These are phyloP conservation scores for Apiotrichum sp. DNA, from an alignment of 1,284 basidiomycete genomes.

Conservation along the genomic window DNA sequence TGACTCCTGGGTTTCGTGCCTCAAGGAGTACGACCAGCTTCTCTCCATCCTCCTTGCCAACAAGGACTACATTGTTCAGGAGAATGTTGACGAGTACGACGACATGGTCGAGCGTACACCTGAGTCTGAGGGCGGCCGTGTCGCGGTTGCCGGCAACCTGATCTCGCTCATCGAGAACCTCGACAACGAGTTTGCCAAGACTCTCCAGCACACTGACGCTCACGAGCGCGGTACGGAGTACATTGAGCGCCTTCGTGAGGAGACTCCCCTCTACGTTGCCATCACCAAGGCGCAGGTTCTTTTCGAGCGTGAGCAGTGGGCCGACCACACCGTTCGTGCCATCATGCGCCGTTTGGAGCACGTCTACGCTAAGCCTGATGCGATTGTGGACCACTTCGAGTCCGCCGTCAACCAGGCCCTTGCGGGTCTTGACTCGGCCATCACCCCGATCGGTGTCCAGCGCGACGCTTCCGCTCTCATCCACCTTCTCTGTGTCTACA, in stretches of 20 bases:
- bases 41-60: conserved; percentile 62
- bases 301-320: conserved; percentile 72
- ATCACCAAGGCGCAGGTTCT: conserved; percentile 87
- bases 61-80: conserved; percentile 71
- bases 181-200: conserved; percentile 98
- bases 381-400: conserved; percentile 88
- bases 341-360: conserved; percentile 95
- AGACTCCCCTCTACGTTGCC: conserved; percentile 87
- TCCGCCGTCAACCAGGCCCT: conserved; percentile 51
- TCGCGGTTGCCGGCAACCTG: conserved; percentile 73
- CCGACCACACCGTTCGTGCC: conserved; percentile 76
- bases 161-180: conserved; percentile 93
- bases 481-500: conserved; percentile 80
- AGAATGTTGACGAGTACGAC: conserved; percentile 88
- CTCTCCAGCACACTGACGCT: conserved; percentile 96
- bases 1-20: conserved; percentile 84
- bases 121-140: conserved; percentile 43
- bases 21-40: conserved; percentile 81
- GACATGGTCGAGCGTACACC: conserved; percentile 82
- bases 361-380: conserved; percentile 97
- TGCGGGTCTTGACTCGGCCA: conserved; percentile 55
- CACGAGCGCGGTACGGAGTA: conserved; percentile 86
- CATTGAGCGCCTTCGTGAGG: conserved; percentile 90
- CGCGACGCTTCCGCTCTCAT: conserved; percentile 63
- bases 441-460: conserved; percentile 54